Evolutionary conservation across 371 early-diverging fungal species (phyloP), one percentile per base, ranked within the genome.

Genomic region (Homolaphlyctis polyrhiza): DNA sequence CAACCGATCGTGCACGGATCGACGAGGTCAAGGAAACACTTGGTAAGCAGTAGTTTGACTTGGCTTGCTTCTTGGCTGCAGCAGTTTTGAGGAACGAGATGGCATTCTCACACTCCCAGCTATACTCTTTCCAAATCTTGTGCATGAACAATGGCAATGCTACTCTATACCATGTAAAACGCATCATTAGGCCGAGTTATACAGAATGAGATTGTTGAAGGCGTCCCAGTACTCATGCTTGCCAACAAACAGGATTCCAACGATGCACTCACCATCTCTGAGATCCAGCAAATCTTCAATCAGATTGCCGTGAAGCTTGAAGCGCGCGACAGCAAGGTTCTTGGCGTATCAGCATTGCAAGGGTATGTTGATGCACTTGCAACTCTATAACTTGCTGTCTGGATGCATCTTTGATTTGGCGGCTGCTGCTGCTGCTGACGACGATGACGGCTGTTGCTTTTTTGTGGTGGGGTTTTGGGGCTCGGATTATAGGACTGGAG

Each of bases 171-270:
- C 72, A 36, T n/a, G n/a, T n/a, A n/a, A n/a, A n/a, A n/a, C n/a
- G n/a, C n/a, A n/a, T n/a, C n/a, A n/a, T 83, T 96, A 47, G n/a
- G n/a, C n/a, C n/a, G n/a, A n/a, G n/a, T n/a, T n/a, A 86, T 95
- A 47, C 78, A 81, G 55, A 87, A 84, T 48, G 88, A 91, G 61
- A 79, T 75, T 21, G 82, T 91, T 6, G 92, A 91, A 62, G 92
- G 94, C 0, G 86, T 97, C 6, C 98, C 98, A 4, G 76, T 97
- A 6, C 71, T 96, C 49, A 92, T 97, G 86, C 71, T 96, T 64
- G 95, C 95, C 6, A 97, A 95, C 75, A 97, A 97, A 67, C 90
- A 92, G 72, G 98, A 97, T 72, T 67, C 83, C 30, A 69, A 75
- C n/a, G 82, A 84, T 5, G 87, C 93, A 0, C 66, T 90, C 58